Evolutionary conservation across 176 grass and related monocot genomes (phyloP).

Genomic region (Elymus sibiricus): DNA sequence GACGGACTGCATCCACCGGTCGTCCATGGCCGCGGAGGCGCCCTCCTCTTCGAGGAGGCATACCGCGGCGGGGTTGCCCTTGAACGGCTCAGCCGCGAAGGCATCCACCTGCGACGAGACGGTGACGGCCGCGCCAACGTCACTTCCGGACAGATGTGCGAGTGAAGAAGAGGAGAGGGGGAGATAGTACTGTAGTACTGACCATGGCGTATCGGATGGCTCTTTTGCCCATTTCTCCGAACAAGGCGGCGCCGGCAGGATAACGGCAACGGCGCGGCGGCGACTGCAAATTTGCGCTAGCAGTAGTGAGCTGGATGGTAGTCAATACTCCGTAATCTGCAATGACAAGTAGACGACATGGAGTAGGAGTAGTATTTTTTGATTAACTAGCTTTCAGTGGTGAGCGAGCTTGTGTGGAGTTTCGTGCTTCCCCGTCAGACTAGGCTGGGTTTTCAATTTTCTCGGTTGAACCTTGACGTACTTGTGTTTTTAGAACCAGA

Average conservation of each 20-base stretch:
- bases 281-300: no score
- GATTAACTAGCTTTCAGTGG: no score
- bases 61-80: constrained; percentile 76
- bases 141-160: background rate
- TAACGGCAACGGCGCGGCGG: no score
- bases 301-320: no score
- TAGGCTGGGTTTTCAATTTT: no score
- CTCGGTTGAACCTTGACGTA: no score
- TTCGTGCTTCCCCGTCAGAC: no score
- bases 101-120: constrained; percentile 58
- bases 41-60: constrained; percentile 47
- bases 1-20: constrained; percentile 66
- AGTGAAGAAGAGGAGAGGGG: background rate
- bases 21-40: constrained; percentile 13
- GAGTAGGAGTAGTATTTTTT: no score
- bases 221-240: constrained; percentile 2
- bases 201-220: constrained; percentile 50
- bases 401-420: no score
- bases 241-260: background rate
- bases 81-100: constrained; percentile 55
- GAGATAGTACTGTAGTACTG: background rate
- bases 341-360: no score
- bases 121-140: background rate
- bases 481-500: no score
- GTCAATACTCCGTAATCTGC: no score